Base-by-base conservation (phyloP, 75 land plant genomes). In the Isoetes taiwanensis region DNA sequence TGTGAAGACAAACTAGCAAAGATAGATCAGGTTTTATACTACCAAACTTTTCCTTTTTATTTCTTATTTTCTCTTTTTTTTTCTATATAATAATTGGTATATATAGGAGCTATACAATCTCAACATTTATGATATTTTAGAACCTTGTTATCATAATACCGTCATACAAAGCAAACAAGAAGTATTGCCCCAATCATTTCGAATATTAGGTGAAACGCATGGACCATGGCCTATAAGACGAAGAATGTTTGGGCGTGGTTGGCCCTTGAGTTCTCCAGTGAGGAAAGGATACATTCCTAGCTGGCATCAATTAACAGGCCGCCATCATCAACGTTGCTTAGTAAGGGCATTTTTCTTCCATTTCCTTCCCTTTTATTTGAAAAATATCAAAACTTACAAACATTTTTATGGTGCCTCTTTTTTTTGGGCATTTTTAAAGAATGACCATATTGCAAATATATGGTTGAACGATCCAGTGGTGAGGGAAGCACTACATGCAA, bases 191-290 rank as follows among this genome's bases (percentile, higher is more conserved):
- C 27, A 39, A 17, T 84, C 85, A 54, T 88, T 78, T 56, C 62
- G 79, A 46, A 59, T 39, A 35, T 50, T 88, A 23, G 95, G 95
- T 35, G 78, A 86, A 65, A 81, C 72, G 5, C 58, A 79, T 6
- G 67, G 72, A 53, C 74, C 82, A 16, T 61, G 74, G 3, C 48
- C 70, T 35, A 78, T 85, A 2, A 76, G 96, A 43, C 81, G 68
- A 56, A 79, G 96, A 33, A 85, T 81, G 76, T 85, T 81, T 63
- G 96, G 96, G 9, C 83, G 86, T 29, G 77, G 85, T 21, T 89
- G 90, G 86, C 96, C 96, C 41, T 57, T 73, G 9, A 52, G 73
- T 39, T 62, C 76, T 26, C 76, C 80, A 14, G 75, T 84, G 2
- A 62, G 54, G 63, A 80, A 71, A 5, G 95, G 95, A 26, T 39